Base-by-base conservation (phyloP, 352 stramenopile genomes). In the Saprolegnia parasitica region DNA sequence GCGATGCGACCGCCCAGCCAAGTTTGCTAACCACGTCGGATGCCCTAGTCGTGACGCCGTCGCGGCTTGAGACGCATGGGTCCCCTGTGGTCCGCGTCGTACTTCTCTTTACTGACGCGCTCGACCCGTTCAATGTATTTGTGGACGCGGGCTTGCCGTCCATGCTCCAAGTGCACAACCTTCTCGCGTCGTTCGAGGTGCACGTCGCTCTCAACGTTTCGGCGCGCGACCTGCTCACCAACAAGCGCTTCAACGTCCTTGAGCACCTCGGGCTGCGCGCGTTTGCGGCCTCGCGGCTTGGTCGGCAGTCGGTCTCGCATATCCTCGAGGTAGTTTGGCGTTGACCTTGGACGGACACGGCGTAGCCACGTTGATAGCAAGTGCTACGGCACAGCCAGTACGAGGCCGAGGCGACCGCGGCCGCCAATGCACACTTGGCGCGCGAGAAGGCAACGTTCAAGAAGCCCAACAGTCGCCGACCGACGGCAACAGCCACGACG, bases 41-140 rank as follows among this genome's bases (percentile, higher is more conserved):
- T 72, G 75, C 0, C 67, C 70, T 45, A 70, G 72, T 47, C 54
- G 57, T 47, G 49, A 47, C 21, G 46, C 71, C 23, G 45, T 61
- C 29, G 72, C 71, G 4, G 63, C 64, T 24, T 50, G 26, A 1
- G 66, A 65, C 61, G 0, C 40, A 65, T 4, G 71, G 65, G 21
- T 72, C 79, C 1, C 42, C 60, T 0, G 73, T 89, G n/a, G 74
- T 90, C 73, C 83, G 83, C 13, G 47, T 91, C 10, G 80, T 90
- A n/a, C 46, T 91, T 1, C 65, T 91, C 11, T 89, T 91, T 50
- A 82, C 76, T 4, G 78, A 82, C 0, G 71, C 73, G 26, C 76
- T 88, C 72, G 81, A 88, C 45, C 58, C 86, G n/a, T 88, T 84
- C 62, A 73, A 81, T 18, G 73, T 88, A n/a, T 84, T 88, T 74